phyloP scores from a whole-genome alignment of 116 monocot species.

The Posidonia oceanica region DNA sequence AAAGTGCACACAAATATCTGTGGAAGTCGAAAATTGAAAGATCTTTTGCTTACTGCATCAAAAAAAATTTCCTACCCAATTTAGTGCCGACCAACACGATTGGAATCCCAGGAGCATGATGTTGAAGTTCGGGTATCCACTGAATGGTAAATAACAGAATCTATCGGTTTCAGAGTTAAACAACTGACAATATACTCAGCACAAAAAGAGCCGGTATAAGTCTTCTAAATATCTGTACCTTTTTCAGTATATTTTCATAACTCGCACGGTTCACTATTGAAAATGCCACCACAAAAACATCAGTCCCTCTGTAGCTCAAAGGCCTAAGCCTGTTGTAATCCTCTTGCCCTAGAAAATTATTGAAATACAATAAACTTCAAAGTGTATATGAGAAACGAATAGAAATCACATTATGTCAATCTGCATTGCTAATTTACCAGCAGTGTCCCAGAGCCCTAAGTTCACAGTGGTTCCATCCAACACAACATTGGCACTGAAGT shows the following conservation, averaged over 20 bases:
- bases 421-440: constrained; percentile 21
- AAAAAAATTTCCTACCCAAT: constrained; percentile 29
- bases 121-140: constrained; percentile 82
- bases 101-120: constrained; percentile 68
- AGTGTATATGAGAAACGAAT: background rate
- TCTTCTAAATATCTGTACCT: constrained; percentile 17
- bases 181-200: no score
- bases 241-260: constrained; percentile 48
- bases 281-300: constrained; percentile 45
- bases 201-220: no score
- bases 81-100: constrained; percentile 82
- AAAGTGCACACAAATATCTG: no score
- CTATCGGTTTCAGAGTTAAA: no score
- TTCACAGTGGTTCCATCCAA: constrained; percentile 65
- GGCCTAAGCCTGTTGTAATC: constrained; percentile 41
- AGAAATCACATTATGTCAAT: background rate
- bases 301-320: constrained; percentile 49
- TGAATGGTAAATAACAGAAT: constrained; percentile 9
- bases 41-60: no score
- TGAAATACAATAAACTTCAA: background rate
- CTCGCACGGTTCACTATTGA: constrained; percentile 47
- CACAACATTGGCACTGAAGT: constrained; percentile 80
- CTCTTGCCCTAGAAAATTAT: constrained; percentile 21
- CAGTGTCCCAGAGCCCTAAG: constrained; percentile 75
- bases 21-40: no score